Evolutionary conservation across 495 filamentous ascomycete species (phyloP), one percentile per base, ranked within the genome.

Genomic region (Talaromyces wortmannii): DNA sequence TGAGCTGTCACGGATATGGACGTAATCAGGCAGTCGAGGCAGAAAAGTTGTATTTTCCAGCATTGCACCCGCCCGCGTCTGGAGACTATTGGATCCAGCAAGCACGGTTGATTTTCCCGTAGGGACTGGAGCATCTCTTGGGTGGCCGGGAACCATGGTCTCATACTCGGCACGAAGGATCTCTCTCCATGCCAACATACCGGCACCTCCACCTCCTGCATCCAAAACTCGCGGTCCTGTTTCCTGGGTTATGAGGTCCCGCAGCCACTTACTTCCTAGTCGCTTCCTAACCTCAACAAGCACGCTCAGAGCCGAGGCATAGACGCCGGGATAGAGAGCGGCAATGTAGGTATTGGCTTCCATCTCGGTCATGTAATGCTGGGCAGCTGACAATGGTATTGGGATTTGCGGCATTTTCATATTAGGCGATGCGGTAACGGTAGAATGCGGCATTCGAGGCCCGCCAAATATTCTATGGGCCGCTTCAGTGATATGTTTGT

Each of bases 11-110:
- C 72, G 70, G 8, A 70, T 60, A 58, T 92, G 89, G n/a, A 90
- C 59, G 60, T 91, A 90, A 61, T 98, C 91, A n/a, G 94, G 94
- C 30, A 97, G 73, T 2, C 91, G 88, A 10, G 94, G 94, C 23
- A 98, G 78, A 65, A 98, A 97, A 0, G 85, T 90, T 0, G 94
- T 97, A 62, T 97, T 87, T 12, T 94, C 82, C 10, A 98, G 78
- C 56, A 97, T 79, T 31, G 70, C 71, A 52, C 89, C 88, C 13
- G 88, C 79, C 15, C 91, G 86, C 18, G 89, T 73, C n/a, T 90
- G 85, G 33, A 98, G 77, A 2, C 75, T 54, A n/a, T 78, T 74
- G 1, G 86, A 83, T 0, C 76, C 85, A 7, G 80, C 78, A 5
- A 90, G 59, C 7, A 88, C 83, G 0, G 83, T 84, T 6, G 83